phyloP scores from a whole-genome alignment of 345 rosid genomes.

The Eucalyptus brandiana region DNA sequence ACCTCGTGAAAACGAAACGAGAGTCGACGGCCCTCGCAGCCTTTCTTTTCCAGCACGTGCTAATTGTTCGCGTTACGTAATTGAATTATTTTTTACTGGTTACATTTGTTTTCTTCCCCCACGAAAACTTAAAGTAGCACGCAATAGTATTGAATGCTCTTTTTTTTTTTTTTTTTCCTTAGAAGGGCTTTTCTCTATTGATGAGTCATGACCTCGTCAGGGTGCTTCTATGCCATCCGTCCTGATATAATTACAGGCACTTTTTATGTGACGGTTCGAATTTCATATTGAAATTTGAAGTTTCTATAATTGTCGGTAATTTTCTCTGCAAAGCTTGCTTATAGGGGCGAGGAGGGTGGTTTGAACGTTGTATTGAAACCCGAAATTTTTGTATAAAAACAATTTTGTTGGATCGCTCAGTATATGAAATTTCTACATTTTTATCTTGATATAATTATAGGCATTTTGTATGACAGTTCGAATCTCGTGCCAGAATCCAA shows the following conservation, averaged over 20 bases:
- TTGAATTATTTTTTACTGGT: background rate
- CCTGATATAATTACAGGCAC: background rate
- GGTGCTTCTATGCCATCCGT: too few relatives aligned
- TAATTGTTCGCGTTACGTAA: background rate
- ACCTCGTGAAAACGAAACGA: background rate
- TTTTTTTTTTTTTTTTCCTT: too few relatives aligned
- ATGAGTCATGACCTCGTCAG: background rate
- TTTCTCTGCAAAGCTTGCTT: too few relatives aligned
- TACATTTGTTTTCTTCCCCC: rapidly evolving
- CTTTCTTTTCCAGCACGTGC: background rate
- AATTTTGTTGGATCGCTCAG: background rate
- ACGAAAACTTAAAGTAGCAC: background rate
- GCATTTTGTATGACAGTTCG: background rate
- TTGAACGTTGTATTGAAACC: too few relatives aligned
- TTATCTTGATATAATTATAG: background rate
- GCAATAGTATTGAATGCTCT: background rate
- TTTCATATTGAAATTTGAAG: background rate
- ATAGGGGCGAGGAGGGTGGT: rapidly evolving
- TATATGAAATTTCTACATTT: too few relatives aligned
- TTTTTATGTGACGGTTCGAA: background rate
- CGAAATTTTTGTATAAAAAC: background rate
- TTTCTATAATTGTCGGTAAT: background rate
- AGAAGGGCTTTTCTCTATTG: background rate
- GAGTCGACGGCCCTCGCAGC: background rate
- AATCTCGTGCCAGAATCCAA: too few relatives aligned